phyloP scores from a whole-genome alignment of 139 green algal species.

The Tetradesmus lagerheimii region DNA sequence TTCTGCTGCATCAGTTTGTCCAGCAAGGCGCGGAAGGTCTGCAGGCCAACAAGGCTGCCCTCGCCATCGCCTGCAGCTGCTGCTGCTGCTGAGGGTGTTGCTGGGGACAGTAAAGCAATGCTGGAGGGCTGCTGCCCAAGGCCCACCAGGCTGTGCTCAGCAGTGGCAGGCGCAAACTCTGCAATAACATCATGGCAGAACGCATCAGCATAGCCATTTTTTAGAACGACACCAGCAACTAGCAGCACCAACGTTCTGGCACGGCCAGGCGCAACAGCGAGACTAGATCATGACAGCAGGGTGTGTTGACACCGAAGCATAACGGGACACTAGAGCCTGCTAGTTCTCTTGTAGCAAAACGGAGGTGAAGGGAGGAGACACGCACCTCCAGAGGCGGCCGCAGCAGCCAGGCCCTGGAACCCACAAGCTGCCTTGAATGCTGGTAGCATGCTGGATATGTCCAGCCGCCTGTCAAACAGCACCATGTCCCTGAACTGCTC shows the following conservation, averaged over 20 bases:
- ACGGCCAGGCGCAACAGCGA: too few species aligned
- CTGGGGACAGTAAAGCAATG: background rate
- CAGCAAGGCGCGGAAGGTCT: constrained; percentile 69
- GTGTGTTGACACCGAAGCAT: too few species aligned
- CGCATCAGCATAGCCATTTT: background rate
- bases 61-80: background rate
- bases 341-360: too few species aligned
- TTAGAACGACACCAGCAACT: background rate
- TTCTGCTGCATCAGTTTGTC: constrained; percentile 70
- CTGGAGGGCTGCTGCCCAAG: background rate
- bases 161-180: background rate
- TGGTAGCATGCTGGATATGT: constrained; percentile 8
- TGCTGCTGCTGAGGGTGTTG: constrained; percentile 12
- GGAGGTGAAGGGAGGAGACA: background rate
- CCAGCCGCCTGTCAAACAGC: constrained; percentile 48
- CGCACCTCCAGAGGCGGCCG: constrained; percentile 18
- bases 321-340: too few species aligned
- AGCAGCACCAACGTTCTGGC: background rate
- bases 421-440: constrained; percentile 53
- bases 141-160: background rate
- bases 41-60: constrained; percentile 54
- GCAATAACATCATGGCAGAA: background rate
- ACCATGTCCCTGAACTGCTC: constrained; percentile 66
- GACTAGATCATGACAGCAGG: too few species aligned
- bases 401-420: constrained; percentile 28